These are phyloP conservation scores for Diddensiella caesifluorescens DNA, from an alignment of 805 yeast species.

Conservation along the genomic window DNA sequence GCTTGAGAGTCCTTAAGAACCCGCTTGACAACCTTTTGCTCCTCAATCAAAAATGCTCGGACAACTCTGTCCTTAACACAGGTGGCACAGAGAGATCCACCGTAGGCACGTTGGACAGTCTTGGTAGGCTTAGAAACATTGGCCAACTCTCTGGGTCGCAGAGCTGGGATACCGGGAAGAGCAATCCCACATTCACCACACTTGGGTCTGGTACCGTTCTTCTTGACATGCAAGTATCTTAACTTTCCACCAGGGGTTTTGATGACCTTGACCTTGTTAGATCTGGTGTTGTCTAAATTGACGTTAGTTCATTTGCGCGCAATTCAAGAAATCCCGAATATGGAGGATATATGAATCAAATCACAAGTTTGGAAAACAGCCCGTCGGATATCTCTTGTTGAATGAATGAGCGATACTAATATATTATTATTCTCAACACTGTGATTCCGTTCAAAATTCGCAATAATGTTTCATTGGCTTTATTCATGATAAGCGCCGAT, in stretches of 20 bases:
- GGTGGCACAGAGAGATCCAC: conserved; percentile 96
- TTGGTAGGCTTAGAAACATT: conserved; percentile 91
- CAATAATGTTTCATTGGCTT: too few relatives aligned
- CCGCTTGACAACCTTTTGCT: conserved; percentile 99
- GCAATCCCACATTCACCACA: conserved; percentile 66
- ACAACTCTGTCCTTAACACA: conserved; percentile 99
- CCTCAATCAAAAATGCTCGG: conserved; percentile 99
- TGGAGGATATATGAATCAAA: too few relatives aligned
- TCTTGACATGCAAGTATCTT: conserved; percentile 96
- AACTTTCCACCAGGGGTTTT: conserved; percentile 99
- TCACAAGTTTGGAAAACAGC: too few relatives aligned
- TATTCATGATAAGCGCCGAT: too few relatives aligned
- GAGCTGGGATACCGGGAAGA: conserved; percentile 82
- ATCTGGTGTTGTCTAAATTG: conserved; percentile 96
- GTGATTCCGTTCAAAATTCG: too few relatives aligned
- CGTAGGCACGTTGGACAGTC: conserved; percentile 99
- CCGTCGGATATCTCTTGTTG: too few relatives aligned
- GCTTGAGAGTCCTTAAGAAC: conserved; percentile 94
- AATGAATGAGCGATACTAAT: too few relatives aligned
- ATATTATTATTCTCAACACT: too few relatives aligned
- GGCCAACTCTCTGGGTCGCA: conserved; percentile 99
- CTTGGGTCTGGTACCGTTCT: conserved; percentile 71
- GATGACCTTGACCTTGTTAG: conserved; percentile 99
- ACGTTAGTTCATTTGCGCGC: too few relatives aligned
- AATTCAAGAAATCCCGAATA: too few relatives aligned